A percentile compares a stretch with the other conserved stretches of the same genome.
Conservation (phyloP, 805 yeast genomes). For the Schizosaccharomyces pombe region DNA sequence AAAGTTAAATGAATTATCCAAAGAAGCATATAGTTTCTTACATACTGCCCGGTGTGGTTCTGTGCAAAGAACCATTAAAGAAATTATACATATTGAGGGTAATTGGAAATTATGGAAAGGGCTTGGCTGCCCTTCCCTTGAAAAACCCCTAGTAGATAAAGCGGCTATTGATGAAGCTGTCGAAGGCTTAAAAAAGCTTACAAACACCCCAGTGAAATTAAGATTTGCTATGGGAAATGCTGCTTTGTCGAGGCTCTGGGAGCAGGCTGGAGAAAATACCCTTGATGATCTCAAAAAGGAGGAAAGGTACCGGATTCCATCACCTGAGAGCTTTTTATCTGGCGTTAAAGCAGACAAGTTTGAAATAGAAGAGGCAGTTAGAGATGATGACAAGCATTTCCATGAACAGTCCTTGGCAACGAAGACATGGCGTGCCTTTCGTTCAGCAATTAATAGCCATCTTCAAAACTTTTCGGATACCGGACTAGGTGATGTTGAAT, state of each 20-base stretch:
- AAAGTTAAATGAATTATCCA: background rate
- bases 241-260: background rate
- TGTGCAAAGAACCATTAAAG: background rate
- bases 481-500: background rate
- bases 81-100: background rate
- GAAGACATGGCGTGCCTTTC: background rate
- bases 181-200: background rate
- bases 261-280: background rate
- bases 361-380: background rate
- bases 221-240: slow-evolving; percentile 1
- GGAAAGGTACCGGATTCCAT: background rate
- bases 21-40: background rate
- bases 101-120: slow-evolving; percentile 6
- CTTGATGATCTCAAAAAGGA: background rate
- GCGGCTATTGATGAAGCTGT: background rate
- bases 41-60: too few species aligned
- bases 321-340: background rate
- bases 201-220: background rate
- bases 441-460: background rate
- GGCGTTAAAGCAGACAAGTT: background rate
- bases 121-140: background rate
- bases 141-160: background rate
- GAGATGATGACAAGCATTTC: background rate
- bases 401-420: background rate
- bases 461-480: background rate